Evolutionary conservation across 768 basidiomycete species (phyloP), one percentile per base, ranked within the genome.

Genomic region (Termitomyces sp.): DNA sequence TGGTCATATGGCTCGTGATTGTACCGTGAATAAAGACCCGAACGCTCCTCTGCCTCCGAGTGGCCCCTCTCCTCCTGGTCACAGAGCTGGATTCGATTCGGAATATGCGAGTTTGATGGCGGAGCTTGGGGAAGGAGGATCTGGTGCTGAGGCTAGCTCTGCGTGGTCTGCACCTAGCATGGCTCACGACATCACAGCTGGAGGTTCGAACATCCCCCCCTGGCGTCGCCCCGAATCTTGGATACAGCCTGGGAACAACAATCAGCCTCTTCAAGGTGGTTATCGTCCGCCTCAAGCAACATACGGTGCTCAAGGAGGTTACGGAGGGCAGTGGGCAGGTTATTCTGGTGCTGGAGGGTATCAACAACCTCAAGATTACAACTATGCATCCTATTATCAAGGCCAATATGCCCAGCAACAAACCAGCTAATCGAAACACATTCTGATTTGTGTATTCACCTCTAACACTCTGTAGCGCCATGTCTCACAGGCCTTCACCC

Each of bases 1-100:
- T 41, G 96, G 97, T 37, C 96, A 98, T 76, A 98, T 99, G 96
- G 96, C 95, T 51, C 88, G 95, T 64, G 96, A 98, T 75, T 98
- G 96, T 72, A 91, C 92, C 48, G 89, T 92, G 69, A 91, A 93
- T 74, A 93, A 86, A 68, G 92, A 94, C 72, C 90, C 92, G 58
- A 91, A 90, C 66, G 86, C 87, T 20, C 76, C 77, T 51, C 68
- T 72, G 34, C 65, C 75, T 56, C 69, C 75, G 37, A 74, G 70
- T 59, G 79, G 73, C 51, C 72, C 77, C 28, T 75, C 81, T n/a
- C 75, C 79, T 20, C 78, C 83, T 57, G 72, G 82, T 65, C 77
- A 77, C 65, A 85, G 86, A 63, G 84, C 86, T 65, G 89, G 88
- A 26, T 98, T 98, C 74, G 97, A 99, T 72, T 96, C 94, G 13